Evolutionary conservation across 768 basidiomycete species (phyloP).

Genomic region (Mycena capillaripes): DNA sequence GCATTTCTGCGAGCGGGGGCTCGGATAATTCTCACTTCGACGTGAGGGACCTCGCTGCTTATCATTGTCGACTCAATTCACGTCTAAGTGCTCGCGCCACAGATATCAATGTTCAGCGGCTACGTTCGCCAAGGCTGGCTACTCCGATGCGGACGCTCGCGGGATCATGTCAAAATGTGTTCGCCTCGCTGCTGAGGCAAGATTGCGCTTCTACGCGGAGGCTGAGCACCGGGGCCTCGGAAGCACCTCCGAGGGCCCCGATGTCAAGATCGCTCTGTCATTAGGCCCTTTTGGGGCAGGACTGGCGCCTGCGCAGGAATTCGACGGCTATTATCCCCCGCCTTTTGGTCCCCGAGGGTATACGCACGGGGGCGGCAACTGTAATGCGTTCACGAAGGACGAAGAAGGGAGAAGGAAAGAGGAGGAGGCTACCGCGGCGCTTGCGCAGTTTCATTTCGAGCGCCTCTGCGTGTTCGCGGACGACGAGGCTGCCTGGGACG

Average conservation of each 20-base stretch:
- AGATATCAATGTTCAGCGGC: slow-evolving; percentile 78
- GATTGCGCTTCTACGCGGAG: slow-evolving; percentile 45
- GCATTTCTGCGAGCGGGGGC: slow-evolving; percentile 77
- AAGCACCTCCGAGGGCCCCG: slow-evolving; percentile 35
- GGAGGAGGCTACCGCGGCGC: slow-evolving; percentile 60
- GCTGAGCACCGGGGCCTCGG: slow-evolving; percentile 35
- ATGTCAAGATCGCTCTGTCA: slow-evolving; percentile 73
- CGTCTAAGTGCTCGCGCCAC: background rate
- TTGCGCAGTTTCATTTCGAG: slow-evolving; percentile 74
- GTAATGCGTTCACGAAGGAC: slow-evolving; percentile 57
- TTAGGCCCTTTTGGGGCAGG: slow-evolving; percentile 83
- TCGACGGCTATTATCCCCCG: slow-evolving; percentile 80
- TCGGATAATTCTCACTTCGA: slow-evolving; percentile 74
- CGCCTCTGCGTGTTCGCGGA: slow-evolving; percentile 68
- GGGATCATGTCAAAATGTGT: slow-evolving; percentile 68
- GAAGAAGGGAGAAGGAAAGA: slow-evolving; percentile 47
- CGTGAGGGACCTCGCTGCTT: slow-evolving; percentile 54
- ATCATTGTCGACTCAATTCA: too few species aligned
- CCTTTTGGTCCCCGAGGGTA: slow-evolving; percentile 75
- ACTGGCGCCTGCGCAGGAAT: slow-evolving; percentile 77
- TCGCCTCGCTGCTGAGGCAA: slow-evolving; percentile 63
- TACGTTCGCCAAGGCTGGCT: slow-evolving; percentile 68
- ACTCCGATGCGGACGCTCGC: slow-evolving; percentile 57
- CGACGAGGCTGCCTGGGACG: slow-evolving; percentile 64
- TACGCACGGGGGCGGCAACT: slow-evolving; percentile 49